phyloP scores from a whole-genome alignment of 805 yeast species.

The Saccharomyces mikatae region DNA sequence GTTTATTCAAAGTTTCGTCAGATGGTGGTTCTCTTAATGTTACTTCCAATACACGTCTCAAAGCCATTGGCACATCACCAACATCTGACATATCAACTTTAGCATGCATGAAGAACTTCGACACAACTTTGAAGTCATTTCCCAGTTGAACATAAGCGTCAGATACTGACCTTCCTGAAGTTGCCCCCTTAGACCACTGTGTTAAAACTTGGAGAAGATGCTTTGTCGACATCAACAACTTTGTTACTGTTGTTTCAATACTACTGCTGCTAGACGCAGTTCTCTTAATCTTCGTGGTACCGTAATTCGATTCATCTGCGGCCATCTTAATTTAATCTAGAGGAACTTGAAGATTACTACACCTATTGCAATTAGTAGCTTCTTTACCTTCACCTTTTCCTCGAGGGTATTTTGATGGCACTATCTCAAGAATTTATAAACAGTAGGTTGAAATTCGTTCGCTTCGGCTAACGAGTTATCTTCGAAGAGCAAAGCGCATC shows the following conservation, averaged over 20 bases:
- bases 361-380: background rate
- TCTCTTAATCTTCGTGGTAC: background rate
- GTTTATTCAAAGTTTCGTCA: constrained; percentile 70
- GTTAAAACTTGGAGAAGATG: constrained; percentile 78
- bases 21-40: constrained; percentile 82
- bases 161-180: constrained; percentile 76
- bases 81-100: constrained; percentile 78
- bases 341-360: background rate
- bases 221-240: constrained; percentile 80
- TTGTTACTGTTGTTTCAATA: constrained; percentile 69
- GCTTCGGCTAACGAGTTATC: background rate
- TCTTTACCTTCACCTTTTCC: background rate
- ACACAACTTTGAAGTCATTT: constrained; percentile 82
- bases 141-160: constrained; percentile 88
- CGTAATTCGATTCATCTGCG: background rate
- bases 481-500: background rate
- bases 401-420: background rate
- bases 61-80: constrained; percentile 81
- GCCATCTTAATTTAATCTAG: constrained; percentile 1
- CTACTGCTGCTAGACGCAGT: constrained; percentile 33
- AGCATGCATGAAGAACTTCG: constrained; percentile 66
- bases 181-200: constrained; percentile 80
- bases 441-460: background rate
- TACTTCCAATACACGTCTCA: constrained; percentile 73
- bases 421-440: background rate